Conservation (phyloP, 2,329 filamentous ascomycete genomes). For the Lojkania enalia region DNA sequence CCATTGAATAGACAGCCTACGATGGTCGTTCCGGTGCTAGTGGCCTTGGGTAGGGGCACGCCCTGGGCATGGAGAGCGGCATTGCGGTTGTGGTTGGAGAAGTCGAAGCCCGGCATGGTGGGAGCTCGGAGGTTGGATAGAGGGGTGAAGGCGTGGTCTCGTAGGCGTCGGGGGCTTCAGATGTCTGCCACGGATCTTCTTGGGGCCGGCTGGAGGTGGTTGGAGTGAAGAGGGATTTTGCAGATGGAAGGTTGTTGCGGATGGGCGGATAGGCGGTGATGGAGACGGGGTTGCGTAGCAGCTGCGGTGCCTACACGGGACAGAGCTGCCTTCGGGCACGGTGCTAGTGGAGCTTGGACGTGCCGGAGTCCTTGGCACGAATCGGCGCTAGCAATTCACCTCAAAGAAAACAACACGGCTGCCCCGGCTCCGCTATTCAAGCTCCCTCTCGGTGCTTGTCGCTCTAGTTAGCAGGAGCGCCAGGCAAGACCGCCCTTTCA, state of each 20-base stretch:
- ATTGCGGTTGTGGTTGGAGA: constrained; percentile 99
- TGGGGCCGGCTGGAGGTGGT: no score
- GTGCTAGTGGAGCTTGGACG: background rate
- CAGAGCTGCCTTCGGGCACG: background rate
- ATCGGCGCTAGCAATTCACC: background rate
- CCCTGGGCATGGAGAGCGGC: constrained; percentile 91
- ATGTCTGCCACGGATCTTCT: no score
- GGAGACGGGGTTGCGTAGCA: background rate
- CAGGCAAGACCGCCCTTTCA: constrained; percentile 17
- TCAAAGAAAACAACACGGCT: constrained; percentile 20
- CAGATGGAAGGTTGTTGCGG: background rate
- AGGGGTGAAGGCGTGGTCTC: background rate
- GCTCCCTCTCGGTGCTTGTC: constrained; percentile 21
- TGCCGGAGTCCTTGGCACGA: background rate
- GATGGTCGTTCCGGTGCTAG: constrained; percentile 97
- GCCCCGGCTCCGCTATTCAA: constrained; percentile 7
- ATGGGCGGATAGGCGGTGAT: background rate
- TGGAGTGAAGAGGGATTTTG: background rate
- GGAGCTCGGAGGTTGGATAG: constrained; percentile 1
- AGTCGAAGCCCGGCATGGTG: constrained; percentile 74
- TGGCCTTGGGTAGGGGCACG: constrained; percentile 93
- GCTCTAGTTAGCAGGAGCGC: constrained; percentile 23
- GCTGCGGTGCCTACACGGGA: background rate
- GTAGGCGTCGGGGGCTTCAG: background rate
- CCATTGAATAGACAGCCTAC: constrained; percentile 96